Evolutionary conservation across 2,329 filamentous ascomycete genomes (phyloP), one percentile per base, ranked within the genome.

Genomic region (Ophiostoma ips): DNA sequence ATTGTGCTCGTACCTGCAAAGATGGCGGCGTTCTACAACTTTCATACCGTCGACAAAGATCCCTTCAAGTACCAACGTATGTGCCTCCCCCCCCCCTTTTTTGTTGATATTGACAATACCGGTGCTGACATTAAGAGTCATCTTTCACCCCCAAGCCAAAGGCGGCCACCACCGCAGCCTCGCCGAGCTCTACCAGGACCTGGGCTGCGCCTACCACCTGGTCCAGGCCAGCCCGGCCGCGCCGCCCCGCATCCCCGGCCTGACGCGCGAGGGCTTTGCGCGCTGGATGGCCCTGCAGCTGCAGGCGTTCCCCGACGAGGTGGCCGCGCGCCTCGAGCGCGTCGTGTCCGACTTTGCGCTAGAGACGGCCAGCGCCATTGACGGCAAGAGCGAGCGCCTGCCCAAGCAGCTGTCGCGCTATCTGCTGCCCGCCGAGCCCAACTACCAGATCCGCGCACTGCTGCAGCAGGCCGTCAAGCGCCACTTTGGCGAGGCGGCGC

Each of bases 381-480:
- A 80, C 41, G 75, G 83, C 45, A 76, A 72, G 55, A 78, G 75
- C 11, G 84, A 89, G 63, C 72, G 84, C 2, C 81, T 94, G 50
- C 88, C 87, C 0, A 87, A 86, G 55, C 81, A 88, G 57, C 72
- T 94, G 3, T 81, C 85, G 1, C 72, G 87, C 37, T 74, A 83
- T 48, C 70, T 92, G 3, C 76, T 94, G 36, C 87, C 87, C 0
- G 67, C 68, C 0, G 63, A 64, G 8, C 69, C 75, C 1, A 77
- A 87, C 56, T 58, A 72, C 0, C 67, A 74, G 31, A 68, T 76
- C 1, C 74, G 78, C 50, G 75, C 80, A 53, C 66, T 77, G 18
- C 66, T 89, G 9, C 75, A 80, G 16, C 71, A 75, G 40, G 73
- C 76, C 2, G 68, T 89, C 16, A 68, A 70, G 30, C 68, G 72